phyloP scores from a whole-genome alignment of 495 filamentous ascomycete genomes.

The Cudoniella acicularis region DNA sequence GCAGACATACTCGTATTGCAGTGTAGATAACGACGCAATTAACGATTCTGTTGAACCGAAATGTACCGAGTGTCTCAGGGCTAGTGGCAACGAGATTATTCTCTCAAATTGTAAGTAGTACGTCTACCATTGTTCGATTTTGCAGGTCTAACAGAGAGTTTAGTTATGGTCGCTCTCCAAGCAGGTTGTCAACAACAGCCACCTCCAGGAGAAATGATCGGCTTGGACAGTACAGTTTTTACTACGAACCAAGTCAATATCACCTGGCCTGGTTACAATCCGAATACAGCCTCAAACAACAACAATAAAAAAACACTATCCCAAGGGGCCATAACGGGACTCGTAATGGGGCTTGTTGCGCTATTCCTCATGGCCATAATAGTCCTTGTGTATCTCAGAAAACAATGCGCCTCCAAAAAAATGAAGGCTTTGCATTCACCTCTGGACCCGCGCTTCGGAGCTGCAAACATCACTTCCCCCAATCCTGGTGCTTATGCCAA shows the following conservation, averaged over 20 bases:
- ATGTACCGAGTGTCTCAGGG: slow-evolving; percentile 11
- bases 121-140: too few relatives aligned
- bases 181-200: slow-evolving; percentile 44
- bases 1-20: slow-evolving; percentile 15
- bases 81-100: not conserved
- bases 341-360: slow-evolving; percentile 41
- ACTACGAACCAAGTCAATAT: slow-evolving; percentile 36
- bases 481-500: slow-evolving; percentile 13
- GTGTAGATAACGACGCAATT: slow-evolving; percentile 6
- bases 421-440: slow-evolving; percentile 1
- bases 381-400: slow-evolving; percentile 41
- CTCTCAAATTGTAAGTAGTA: slow-evolving; percentile 16
- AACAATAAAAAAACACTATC: slow-evolving; percentile 32
- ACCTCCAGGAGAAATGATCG: slow-evolving; percentile 33
- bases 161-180: slow-evolving; percentile 41
- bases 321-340: slow-evolving; percentile 44
- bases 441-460: slow-evolving; percentile 21
- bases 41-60: not conserved
- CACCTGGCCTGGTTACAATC: slow-evolving; percentile 29
- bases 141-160: too few relatives aligned
- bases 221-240: slow-evolving; percentile 48
- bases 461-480: slow-evolving; percentile 17
- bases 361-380: slow-evolving; percentile 38
- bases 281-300: slow-evolving; percentile 22
- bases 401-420: slow-evolving; percentile 24